Evolutionary conservation across 2,329 filamentous ascomycete genomes (phyloP), one percentile per base, ranked within the genome.

Genomic region (Diplodia mutila): DNA sequence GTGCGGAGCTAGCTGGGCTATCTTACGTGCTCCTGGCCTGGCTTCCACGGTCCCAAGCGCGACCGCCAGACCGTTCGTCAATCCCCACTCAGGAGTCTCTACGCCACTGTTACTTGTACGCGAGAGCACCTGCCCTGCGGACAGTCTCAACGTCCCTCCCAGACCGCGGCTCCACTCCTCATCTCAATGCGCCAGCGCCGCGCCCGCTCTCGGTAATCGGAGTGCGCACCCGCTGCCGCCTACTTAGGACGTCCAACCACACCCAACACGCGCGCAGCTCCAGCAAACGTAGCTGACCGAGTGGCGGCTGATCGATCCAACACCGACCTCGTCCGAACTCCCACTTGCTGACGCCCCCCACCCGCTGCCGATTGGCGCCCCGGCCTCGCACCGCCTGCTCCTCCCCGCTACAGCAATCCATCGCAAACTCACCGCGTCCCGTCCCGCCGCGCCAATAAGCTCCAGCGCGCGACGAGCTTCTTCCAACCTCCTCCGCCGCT

Each of bases 161-260:
- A 51, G 32, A 61, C 42, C 29, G 37, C 66, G 66, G 51, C 66
- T 67, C 66, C 66, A 67, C 66, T 54, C 66, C 57, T 67, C 66
- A 67, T 67, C 66, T 67, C 66, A 67, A 67, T 67, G 66, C 66
- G 66, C 66, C 42, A 55, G 55, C 46, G 63, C 59, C 66, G 66
- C 66, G 49, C 49, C 57, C 66, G 48, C 21, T 67, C 66, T 67
- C 66, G 66, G 57, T 27, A 55, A 61, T 67, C 66, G 66, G 57
- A 63, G 32, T 63, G 57, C 66, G 57, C 55, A 63, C 66, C 66
- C 57, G 66, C 59, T 52, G 59, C 66, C 48, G 48, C 57, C 55
- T 67, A 67, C 66, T 63, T 67, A 67, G 55, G 34, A 63, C 57
- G 32, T 63, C 49, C 65, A 67, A 52, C 54, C 61, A 53, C 55